Evolutionary conservation across 2,329 filamentous ascomycete species (phyloP), one percentile per base, ranked within the genome.

Genomic region (Colletotrichum sansevieriae): DNA sequence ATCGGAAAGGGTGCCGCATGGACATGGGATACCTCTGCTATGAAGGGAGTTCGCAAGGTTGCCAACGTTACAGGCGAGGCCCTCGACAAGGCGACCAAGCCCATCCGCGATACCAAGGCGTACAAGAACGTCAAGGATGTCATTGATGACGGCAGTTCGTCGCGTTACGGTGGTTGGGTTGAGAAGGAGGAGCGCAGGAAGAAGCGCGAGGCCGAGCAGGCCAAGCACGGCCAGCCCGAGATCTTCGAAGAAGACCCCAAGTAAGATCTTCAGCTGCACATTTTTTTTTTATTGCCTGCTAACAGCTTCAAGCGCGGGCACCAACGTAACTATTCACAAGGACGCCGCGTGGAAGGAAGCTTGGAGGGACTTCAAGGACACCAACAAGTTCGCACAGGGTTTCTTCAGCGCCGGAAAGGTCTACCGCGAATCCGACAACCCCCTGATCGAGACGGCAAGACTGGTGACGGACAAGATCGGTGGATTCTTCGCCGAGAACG

Each of bases 401-500:
- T 83, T 98, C 70, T 98, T 97, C 82, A 90, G 86, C 77, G 89
- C 97, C 82, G 95, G 95, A 81, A 90, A 88, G 65, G 90, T 91
- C 65, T 98, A 98, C 83, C 92, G 97, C 73, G 96, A 99, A 82
- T 98, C 96, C 11, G 96, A 99, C 78, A 99, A 99, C 79, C 95
- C 96, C 7, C 86, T 99, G 49, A 93, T 99, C 72, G 92, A 91
- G 54, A 98, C 95, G 0, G 96, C 95, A 1, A 92, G 96, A 77
- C 94, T 93, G 79, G 97, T 99, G 74, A 95, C 95, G 37, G 96
- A 99, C 79, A 90, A 92, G 66, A 90, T 99, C 44, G 94, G 92
- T 54, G 94, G 96, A 33, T 99, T 98, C 83, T 99, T 99, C 73
- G 96, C 96, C 71, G 96, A 99, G 81, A 99, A 98, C 79, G 96